Percentiles rank a stretch among this genome's conserved stretches.
These are phyloP conservation scores for Paecilomyces variotii DNA, from an alignment of 2,329 filamentous ascomycete genomes.

Conservation along the genomic window DNA sequence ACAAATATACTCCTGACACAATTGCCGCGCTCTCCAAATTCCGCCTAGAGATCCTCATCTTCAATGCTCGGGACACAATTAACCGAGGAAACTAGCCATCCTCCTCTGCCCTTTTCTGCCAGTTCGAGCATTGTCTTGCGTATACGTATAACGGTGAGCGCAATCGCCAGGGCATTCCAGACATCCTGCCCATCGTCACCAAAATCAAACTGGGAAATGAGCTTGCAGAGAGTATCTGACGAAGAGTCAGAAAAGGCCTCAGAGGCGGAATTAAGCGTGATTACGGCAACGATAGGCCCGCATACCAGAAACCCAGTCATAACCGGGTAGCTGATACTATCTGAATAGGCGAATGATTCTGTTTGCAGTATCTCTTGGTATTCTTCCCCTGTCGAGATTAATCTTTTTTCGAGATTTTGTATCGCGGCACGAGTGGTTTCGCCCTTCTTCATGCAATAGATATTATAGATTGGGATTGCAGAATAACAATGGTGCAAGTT, in stretches of 20 bases:
- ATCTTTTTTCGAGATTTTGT: constrained; percentile 30
- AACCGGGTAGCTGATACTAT: constrained; percentile 33
- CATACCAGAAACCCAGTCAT: constrained; percentile 49
- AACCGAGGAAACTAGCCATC: constrained; percentile 8
- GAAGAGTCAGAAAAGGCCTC: constrained; percentile 11
- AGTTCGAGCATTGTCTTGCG: constrained; percentile 43
- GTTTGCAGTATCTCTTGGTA: neutral
- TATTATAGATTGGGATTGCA: constrained; percentile 38
- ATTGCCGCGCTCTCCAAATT: neutral
- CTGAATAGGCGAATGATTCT: constrained; percentile 2
- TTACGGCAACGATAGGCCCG: constrained; percentile 44
- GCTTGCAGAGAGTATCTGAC: constrained; percentile 15
- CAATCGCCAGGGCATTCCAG: constrained; percentile 52
- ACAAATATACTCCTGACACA: neutral
- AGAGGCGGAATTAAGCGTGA: constrained; percentile 42
- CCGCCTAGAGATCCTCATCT: constrained; percentile 4
- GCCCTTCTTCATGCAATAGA: constrained; percentile 33
- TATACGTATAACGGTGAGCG: constrained; percentile 47
- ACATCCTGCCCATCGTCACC: constrained; percentile 47
- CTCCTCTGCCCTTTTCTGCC: constrained; percentile 21
- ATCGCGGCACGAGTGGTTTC: constrained; percentile 36
- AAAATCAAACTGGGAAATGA: constrained; percentile 48
- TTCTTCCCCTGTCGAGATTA: neutral
- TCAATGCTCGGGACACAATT: neutral
- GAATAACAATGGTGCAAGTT: constrained; percentile 27